Conservation (phyloP, 345 rosid species). For the Orychophragmus violaceus region DNA sequence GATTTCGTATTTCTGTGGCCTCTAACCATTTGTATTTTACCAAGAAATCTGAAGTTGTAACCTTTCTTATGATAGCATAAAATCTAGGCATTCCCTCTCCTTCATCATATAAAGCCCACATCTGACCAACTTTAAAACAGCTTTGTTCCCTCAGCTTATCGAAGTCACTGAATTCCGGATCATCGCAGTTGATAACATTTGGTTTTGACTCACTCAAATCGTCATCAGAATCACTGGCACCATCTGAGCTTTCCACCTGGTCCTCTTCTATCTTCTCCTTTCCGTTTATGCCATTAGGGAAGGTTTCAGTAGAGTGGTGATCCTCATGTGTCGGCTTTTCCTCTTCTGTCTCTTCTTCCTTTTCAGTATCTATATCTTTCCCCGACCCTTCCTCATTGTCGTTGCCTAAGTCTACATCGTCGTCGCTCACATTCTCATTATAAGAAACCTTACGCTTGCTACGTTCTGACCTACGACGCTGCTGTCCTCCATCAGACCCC, state of each 20-base stretch:
- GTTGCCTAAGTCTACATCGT: constrained; percentile 36
- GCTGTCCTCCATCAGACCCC: constrained; percentile 31
- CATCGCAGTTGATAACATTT: constrained; percentile 37
- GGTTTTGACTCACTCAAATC: constrained; percentile 33
- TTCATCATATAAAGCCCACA: constrained; percentile 90
- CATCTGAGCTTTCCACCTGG: constrained; percentile 24
- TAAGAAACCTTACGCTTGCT: constrained; percentile 61
- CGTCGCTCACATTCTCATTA: constrained; percentile 64
- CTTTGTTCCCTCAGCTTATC: constrained; percentile 38
- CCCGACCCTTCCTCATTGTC: constrained; percentile 23
- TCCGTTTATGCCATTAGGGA: constrained; percentile 7
- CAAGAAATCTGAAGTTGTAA: constrained; percentile 43
- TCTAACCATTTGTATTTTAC: constrained; percentile 67
- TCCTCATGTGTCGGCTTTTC: constrained; percentile 14
- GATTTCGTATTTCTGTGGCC: constrained; percentile 31
- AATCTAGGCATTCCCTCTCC: constrained; percentile 85
- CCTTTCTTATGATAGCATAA: constrained; percentile 62
- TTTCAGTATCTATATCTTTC: constrained; percentile 13
- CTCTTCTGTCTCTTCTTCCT: constrained; percentile 11
- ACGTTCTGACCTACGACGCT: constrained; percentile 68
- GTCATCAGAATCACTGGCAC: constrained; percentile 4
- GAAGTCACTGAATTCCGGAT: constrained; percentile 66
- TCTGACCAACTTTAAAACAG: constrained; percentile 51
- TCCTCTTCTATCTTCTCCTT: constrained; percentile 24
- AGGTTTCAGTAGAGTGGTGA: constrained; percentile 9